Conservation (phyloP, 345 rosid genomes). For the Syzygium grande region DNA sequence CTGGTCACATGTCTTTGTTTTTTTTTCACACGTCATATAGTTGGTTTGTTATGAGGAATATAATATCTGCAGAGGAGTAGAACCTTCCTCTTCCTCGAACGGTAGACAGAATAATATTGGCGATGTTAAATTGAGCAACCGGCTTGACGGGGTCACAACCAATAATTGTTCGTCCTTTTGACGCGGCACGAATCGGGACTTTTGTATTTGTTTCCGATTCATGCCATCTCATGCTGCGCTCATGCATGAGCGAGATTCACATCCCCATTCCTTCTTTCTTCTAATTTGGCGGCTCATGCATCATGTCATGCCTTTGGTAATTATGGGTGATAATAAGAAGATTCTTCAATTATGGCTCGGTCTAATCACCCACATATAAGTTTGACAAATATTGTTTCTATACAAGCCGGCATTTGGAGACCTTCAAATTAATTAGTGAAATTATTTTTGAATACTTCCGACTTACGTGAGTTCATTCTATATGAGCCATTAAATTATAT, state of each 20-base stretch:
- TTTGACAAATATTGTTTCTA: neutral
- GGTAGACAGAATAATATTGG: neutral
- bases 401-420: neutral
- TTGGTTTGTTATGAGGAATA: neutral
- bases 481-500: neutral
- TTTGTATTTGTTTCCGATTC: neutral
- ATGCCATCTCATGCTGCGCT: neutral
- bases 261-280: neutral
- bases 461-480: neutral
- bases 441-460: neutral
- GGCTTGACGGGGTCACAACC: neutral
- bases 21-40: neutral
- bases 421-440: neutral
- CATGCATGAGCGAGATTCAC: neutral
- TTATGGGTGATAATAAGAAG: neutral
- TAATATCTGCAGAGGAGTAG: neutral
- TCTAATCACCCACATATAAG: neutral
- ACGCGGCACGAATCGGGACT: neutral
- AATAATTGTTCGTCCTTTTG: neutral
- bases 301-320: neutral
- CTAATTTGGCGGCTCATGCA: neutral
- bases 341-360: neutral
- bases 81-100: neutral
- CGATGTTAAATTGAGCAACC: neutral
- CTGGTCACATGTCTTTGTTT: neutral